Conservation (phyloP, 306 rosid genomes). For the Pyrus betulifolia region DNA sequence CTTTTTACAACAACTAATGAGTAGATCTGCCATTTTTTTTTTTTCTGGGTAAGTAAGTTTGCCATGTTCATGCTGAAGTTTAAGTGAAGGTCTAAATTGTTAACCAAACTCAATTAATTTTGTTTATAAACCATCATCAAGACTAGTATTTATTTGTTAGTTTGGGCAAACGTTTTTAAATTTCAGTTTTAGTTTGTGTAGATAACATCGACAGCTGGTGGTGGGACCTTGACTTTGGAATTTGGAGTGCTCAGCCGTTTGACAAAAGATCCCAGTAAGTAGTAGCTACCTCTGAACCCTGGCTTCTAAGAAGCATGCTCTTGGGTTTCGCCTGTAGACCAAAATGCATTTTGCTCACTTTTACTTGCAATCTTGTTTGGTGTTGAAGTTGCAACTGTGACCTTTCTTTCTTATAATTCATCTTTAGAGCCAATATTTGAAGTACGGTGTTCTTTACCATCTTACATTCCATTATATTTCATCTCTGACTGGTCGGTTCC, state of each 20-base stretch:
- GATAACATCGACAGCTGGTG: slow-evolving; percentile 99
- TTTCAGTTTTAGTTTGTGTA: slow-evolving; percentile 21
- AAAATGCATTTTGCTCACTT: not conserved
- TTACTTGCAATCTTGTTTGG: not conserved
- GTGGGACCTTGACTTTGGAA: slow-evolving; percentile 95
- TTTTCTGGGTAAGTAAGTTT: not conserved
- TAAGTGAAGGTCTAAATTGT: not conserved
- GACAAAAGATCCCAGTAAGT: slow-evolving; percentile 85
- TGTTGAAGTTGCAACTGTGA: not conserved
- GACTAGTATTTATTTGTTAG: not conserved
- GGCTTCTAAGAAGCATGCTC: slow-evolving; percentile 5
- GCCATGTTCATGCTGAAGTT: not conserved
- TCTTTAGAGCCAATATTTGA: not conserved
- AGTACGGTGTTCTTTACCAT: not conserved
- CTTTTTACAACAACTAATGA: not conserved
- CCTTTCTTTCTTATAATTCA: not conserved
- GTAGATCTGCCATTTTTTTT: not conserved
- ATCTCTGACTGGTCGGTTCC: not conserved
- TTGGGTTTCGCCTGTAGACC: not conserved
- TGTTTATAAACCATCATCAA: not conserved
- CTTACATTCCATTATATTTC: not conserved
- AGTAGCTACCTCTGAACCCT: not conserved
- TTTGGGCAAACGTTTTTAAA: slow-evolving; percentile 13
- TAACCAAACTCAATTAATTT: not conserved
- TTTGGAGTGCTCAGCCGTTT: slow-evolving; percentile 92